These are phyloP conservation scores for Neurospora sp. DNA, from an alignment of 495 filamentous ascomycete species.

Conservation along the genomic window DNA sequence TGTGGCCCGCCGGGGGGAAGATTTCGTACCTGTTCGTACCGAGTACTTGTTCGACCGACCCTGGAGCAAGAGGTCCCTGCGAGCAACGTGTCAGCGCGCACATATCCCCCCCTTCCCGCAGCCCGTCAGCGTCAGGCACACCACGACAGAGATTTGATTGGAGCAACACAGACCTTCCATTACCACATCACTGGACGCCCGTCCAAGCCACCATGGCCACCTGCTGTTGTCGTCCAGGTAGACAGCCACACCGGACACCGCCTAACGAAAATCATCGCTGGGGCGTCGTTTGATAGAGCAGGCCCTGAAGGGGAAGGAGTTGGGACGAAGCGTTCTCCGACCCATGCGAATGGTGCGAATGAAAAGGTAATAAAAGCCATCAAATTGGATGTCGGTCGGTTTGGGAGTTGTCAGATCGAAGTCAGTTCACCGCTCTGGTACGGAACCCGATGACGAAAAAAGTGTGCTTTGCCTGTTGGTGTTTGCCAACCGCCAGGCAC, in stretches of 20 bases:
- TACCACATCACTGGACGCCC: not conserved
- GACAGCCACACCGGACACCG: not conserved
- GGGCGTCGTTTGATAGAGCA: not conserved
- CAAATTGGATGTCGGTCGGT: not conserved
- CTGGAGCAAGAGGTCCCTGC: slow-evolving; percentile 8
- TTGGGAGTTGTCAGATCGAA: not conserved
- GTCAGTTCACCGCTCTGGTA: not conserved
- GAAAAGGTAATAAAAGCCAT: not conserved
- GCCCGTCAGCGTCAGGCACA: slow-evolving; percentile 3
- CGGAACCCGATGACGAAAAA: not conserved
- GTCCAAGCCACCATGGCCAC: not conserved
- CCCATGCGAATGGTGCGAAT: not conserved
- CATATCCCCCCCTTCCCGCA: not conserved
- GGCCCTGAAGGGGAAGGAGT: not conserved
- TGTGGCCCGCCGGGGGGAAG: not conserved
- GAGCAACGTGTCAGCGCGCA: slow-evolving; percentile 1
- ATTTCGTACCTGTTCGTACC: slow-evolving; percentile 8
- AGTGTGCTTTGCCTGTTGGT: not conserved
- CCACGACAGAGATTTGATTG: not conserved
- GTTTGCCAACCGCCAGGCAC: not conserved
- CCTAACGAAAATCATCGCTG: not conserved
- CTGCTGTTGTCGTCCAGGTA: not conserved
- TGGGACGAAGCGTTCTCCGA: not conserved
- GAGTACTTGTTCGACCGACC: slow-evolving; percentile 9
- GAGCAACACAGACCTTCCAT: not conserved